These are phyloP conservation scores for Wickerhamiella dianesei DNA, from an alignment of 805 yeast species.

Conservation along the genomic window DNA sequence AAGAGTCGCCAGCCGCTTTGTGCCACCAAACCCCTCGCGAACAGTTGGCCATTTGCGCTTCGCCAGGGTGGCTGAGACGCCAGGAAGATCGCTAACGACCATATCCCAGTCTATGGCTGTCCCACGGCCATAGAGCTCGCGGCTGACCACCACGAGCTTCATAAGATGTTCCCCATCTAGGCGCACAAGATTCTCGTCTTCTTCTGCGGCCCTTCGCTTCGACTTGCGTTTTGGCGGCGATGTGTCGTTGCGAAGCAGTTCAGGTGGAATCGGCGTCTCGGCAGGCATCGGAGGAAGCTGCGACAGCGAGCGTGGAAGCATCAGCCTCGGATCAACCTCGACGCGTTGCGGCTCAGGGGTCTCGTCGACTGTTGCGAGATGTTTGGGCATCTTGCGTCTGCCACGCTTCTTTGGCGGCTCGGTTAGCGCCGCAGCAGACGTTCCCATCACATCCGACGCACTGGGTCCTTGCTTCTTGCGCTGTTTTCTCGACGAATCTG, in stretches of 20 bases:
- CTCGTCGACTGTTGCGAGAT: not conserved
- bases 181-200: not conserved
- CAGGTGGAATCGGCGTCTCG: not conserved
- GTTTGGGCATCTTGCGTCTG: not conserved
- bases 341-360: not conserved
- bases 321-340: not conserved
- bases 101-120: conserved; percentile 53
- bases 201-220: not conserved
- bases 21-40: conserved; percentile 47
- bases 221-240: not conserved
- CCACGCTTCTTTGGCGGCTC: not conserved
- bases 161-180: not conserved
- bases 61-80: conserved; percentile 31
- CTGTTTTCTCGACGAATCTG: not conserved
- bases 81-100: conserved; percentile 39
- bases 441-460: not conserved
- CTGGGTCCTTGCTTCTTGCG: not conserved
- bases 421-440: not conserved
- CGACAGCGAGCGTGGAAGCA: not conserved
- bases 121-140: conserved; percentile 3
- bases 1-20: conserved; percentile 40
- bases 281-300: not conserved
- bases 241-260: not conserved
- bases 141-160: not conserved
- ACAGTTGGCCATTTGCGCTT: conserved; percentile 60